Base-by-base conservation (phyloP, 2,329 filamentous ascomycete species). In the Exserohilum rostratum region DNA sequence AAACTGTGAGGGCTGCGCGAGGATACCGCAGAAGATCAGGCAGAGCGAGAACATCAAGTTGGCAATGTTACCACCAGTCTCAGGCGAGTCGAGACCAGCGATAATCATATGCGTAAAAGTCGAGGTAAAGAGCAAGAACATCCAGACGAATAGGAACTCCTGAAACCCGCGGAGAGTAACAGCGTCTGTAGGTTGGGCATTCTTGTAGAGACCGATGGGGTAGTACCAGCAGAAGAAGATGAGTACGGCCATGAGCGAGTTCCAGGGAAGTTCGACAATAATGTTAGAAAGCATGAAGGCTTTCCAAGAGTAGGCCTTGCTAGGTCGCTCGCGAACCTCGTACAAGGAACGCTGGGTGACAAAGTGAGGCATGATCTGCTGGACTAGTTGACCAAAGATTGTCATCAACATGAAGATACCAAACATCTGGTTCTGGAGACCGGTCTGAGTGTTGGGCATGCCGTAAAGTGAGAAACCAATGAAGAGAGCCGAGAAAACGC, bases 201-300 rank as follows among this genome's bases (percentile, higher is more conserved):
- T 93, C 55, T 78, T 76, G 73, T 91, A 86, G 9, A 95, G 83
- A 2, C 90, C 90, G 50, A 96, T 85, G 1, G 91, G 90, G 71
- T 93, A 96, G 80, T 96, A 96, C 85, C 90, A 93, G 72, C 82
- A 87, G 68, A 91, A 82, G 80, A 82, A 96, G 79, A 93, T 88
- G 61, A 96, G 77, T n/a, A 87, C 82, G 3, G 86, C 85, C 82
- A 90, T 88, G 38, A 95, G 76, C 0, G 87, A 83, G 71, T 96
- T 91, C 87, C 90, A 96, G 0, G 91, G 90, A 2, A 96, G 78
- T 73, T 96, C 93, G 55, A 93, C 90, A 27, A 92, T 77, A 60
- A 96, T 89, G 73, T 93, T 90, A 53, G 88, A 86, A 27, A 93
- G 79, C 82, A 96, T 90, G 71, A 96, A 96, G 5, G 91, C 85